Conservation (phyloP, 2,329 filamentous ascomycete species). For the Taxawa tesnikishii region DNA sequence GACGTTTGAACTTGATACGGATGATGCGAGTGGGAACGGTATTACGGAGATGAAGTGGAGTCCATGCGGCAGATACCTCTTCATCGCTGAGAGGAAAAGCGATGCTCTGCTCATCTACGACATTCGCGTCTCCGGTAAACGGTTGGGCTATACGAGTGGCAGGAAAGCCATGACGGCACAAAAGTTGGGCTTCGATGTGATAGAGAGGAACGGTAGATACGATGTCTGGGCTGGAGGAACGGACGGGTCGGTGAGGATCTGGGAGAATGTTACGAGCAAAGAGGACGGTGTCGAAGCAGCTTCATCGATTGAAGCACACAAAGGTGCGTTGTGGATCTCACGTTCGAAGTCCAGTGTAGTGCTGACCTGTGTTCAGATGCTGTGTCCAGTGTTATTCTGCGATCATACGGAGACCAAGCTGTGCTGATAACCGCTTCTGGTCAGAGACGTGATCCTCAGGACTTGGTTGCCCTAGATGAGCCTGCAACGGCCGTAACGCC, state of each 20-base stretch:
- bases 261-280: slow-evolving; percentile 31
- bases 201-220: slow-evolving; percentile 22
- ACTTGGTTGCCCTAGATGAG: neutral
- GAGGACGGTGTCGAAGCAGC: slow-evolving; percentile 30
- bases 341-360: neutral
- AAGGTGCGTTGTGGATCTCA: neutral
- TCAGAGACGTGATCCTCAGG: neutral
- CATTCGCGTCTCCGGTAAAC: slow-evolving; percentile 39
- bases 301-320: neutral
- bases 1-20: slow-evolving; percentile 35
- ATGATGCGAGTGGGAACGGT: slow-evolving; percentile 33
- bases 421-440: neutral
- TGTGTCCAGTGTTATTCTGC: neutral
- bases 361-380: neutral
- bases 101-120: slow-evolving; percentile 47
- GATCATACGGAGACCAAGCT: neutral
- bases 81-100: slow-evolving; percentile 44
- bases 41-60: slow-evolving; percentile 47
- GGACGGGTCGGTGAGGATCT: slow-evolving; percentile 37
- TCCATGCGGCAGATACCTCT: slow-evolving; percentile 44
- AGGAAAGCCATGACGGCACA: slow-evolving; percentile 38
- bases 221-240: slow-evolving; percentile 48
- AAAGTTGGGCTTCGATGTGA: slow-evolving; percentile 43
- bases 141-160: slow-evolving; percentile 36
- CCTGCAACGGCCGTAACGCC: neutral